A percentile compares a stretch with the other conserved stretches of the same genome.
Conservation (phyloP, 257 asterid species). For the Lantana camara region DNA sequence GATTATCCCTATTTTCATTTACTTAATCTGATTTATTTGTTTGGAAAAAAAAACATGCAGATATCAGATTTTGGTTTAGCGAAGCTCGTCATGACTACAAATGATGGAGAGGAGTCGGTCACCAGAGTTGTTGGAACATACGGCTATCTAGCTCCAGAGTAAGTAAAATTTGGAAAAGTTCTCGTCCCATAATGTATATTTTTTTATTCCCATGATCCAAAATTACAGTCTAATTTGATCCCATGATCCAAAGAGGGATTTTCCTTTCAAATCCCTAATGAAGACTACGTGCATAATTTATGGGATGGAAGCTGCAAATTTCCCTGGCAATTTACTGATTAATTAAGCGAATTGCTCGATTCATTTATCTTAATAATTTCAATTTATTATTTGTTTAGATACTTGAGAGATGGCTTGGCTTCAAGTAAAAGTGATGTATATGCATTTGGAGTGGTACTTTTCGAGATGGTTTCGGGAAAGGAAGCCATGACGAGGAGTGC, state of each 20-base stretch:
- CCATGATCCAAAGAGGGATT: no score
- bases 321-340: not conserved
- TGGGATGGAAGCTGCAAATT: no score
- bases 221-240: no score
- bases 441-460: conserved; percentile 93
- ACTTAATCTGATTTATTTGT: conserved; percentile 33
- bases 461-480: conserved; percentile 87
- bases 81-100: conserved; percentile 73
- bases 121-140: conserved; percentile 96
- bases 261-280: no score
- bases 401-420: conserved; percentile 87
- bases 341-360: not conserved
- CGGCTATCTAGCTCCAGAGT: conserved; percentile 99
- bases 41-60: no score
- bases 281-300: no score
- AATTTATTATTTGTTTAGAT: conserved; percentile 48
- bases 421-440: conserved; percentile 88
- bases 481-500: conserved; percentile 83
- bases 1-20: conserved; percentile 1
- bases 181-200: no score
- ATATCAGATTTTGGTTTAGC: conserved; percentile 97
- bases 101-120: conserved; percentile 84
- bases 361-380: conserved; percentile 27
- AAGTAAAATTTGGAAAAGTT: conserved; percentile 38
- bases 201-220: no score